Base-by-base conservation (phyloP, 257 asterid species). In the Ilex aquifolium region DNA sequence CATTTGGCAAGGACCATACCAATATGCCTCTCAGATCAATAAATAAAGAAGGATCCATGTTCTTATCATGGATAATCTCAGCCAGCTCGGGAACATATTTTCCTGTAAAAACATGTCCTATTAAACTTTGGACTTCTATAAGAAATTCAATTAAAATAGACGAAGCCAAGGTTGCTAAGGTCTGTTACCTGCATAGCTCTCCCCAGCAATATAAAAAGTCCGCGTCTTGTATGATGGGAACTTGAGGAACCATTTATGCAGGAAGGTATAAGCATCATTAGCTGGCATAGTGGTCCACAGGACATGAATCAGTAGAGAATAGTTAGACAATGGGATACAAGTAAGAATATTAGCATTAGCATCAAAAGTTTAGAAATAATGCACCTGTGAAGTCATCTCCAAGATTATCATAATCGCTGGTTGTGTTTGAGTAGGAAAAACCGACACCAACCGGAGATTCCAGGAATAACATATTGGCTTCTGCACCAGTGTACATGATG, bases 381-480 rank as follows among this genome's bases (percentile, higher is more conserved):
- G 75, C 60, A 85, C 96, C 95, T 63, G 97, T 81, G 72, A 91
- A 84, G 76, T 82, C 82, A 68, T 91, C 98, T 63, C 96, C 98
- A 31, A 91, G 74, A 58, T 32, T 77, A 69, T 79, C 83, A 79
- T 82, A 88, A 79, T 91, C 98, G 27, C 60, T 69, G 58, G 84
- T 85, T 16, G 90, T 83, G 30, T 91, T 83, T 32, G 96, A 68
- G 77, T 86, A 91, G 31, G 98, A 88, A 79, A 81, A 91, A 68
- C 98, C 96, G 63, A 88, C 96, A 67, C 98, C 98, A 59, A 83
- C 65, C 13, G 98, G 96, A 73, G 98, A 91, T 66, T 91, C 96
- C 72, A 91, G 60, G 81, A 91, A 91, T 72, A 91, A 73, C 71
- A 91, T 59, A 76, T 91, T 91, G 73, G 98, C 96, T 66, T 88